Base-by-base conservation (phyloP, 2,329 filamentous ascomycete species). In the Aspergillus tubingensis region DNA sequence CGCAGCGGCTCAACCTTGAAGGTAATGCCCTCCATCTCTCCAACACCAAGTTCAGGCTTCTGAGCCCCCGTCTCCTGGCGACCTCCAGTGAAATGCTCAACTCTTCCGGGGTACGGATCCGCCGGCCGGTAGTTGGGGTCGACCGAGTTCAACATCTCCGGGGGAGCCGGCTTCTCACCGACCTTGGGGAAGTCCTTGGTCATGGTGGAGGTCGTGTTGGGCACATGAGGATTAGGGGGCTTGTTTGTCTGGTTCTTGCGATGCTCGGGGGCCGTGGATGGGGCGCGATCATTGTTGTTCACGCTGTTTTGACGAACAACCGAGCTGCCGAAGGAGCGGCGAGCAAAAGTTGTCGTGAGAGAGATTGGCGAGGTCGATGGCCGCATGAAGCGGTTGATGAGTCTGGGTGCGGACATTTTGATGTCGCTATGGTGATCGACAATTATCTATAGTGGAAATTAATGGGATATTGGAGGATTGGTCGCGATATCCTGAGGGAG, bases 1-100 rank as follows among this genome's bases (percentile, higher is more conserved):
- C 90, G 87, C 67, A 98, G 79, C n/a, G 95, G 95, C 82, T 96
- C 91, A 71, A 98, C 88, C 75, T 87, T 90, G 80, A 98, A 96
- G 60, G 86, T 85, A 64, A 89, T 91, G 67, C 92, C 92, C 75
- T 96, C 88, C 72, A 97, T 87, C 82, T 97, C 92, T 72, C 92
- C 92, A 70, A 95, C 91, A 48, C 82, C 87, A 62, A 96, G 84
- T 68, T 96, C 91, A 61, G 83, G 77, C 72, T 85, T 85, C 65
- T 70, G 77, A 70, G 83, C 78, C 3, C 79, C 78, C 49, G 76
- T 77, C 58, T 80, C 74, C 74, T 88, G 86, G 11, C 84, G 85
- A 50, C 85, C 86, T 30, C 87, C 87, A 0, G 86, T 89, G 83
- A 88, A 88, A 62, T 83, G 80, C 71, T 88, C 82, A 8, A 86